Evolutionary conservation across 495 filamentous ascomycete species (phyloP).

Genomic region (Elasticomyces elasticus): DNA sequence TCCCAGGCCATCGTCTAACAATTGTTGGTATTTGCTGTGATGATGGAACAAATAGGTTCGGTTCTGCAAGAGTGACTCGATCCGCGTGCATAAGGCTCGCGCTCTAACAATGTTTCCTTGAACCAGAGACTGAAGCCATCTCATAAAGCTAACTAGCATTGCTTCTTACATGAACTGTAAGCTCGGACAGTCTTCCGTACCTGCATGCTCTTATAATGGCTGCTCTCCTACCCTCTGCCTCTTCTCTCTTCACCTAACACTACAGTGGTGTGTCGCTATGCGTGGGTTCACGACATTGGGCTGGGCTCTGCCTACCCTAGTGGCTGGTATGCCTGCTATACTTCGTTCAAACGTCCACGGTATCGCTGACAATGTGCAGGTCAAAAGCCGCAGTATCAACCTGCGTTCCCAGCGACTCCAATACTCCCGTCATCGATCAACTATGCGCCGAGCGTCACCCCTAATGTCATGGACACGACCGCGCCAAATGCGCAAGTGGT

Average conservation of each 20-base stretch:
- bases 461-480: conserved; percentile 13
- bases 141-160: too few species aligned
- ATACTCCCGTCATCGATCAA: conserved; percentile 17
- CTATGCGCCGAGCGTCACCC: conserved; percentile 18
- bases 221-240: not conserved
- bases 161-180: not conserved
- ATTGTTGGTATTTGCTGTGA: too few species aligned
- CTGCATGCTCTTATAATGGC: not conserved
- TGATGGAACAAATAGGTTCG: too few species aligned
- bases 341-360: not conserved
- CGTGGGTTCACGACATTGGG: not conserved
- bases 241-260: not conserved
- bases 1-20: too few species aligned
- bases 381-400: conserved; percentile 13
- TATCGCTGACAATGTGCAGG: not conserved
- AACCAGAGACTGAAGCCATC: too few species aligned
- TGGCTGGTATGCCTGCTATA: not conserved
- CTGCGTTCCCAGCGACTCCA: conserved; percentile 7
- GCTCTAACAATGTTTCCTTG: too few species aligned
- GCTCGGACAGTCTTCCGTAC: not conserved
- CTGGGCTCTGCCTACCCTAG: not conserved
- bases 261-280: not conserved
- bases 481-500: conserved; percentile 15
- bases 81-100: too few species aligned
- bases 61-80: too few species aligned